A percentile compares a stretch with the other conserved stretches of the same genome.
Evolutionary conservation across 139 green algal species (phyloP).

Genomic region (Chlamydomonas eustigma): DNA sequence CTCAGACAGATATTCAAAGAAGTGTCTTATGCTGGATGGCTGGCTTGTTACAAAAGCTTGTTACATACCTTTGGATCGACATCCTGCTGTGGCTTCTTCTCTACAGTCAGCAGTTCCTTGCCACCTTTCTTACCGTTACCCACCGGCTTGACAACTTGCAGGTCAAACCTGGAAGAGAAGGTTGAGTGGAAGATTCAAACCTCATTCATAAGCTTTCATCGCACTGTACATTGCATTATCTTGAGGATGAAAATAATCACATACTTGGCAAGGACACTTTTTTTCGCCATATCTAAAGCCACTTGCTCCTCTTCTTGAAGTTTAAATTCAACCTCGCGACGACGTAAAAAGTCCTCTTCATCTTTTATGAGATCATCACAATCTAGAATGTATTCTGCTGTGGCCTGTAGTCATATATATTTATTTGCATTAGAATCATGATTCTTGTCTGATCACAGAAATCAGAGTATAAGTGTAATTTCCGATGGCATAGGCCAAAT

Average conservation of each 20-base stretch:
- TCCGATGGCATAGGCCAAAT: too few relatives aligned
- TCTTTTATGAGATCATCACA: background rate
- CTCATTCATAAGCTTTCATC: too few relatives aligned
- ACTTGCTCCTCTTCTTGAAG: background rate
- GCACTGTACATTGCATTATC: background rate
- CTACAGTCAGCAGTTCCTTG: background rate
- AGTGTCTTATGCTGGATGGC: too few relatives aligned
- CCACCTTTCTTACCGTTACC: background rate
- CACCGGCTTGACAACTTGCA: background rate
- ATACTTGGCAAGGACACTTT: background rate
- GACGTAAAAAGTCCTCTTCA: background rate
- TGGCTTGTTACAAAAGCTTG: background rate
- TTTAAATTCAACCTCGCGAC: background rate
- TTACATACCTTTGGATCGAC: background rate
- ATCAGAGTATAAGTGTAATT: too few relatives aligned
- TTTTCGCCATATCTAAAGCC: background rate
- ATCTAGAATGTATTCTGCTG: background rate
- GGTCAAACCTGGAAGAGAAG: constrained; percentile 1
- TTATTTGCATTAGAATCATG: too few relatives aligned
- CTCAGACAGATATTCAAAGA: too few relatives aligned
- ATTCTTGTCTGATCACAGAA: too few relatives aligned
- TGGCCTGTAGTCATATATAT: background rate
- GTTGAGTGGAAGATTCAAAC: too few relatives aligned
- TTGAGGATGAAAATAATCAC: background rate
- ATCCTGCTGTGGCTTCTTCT: background rate